Conservation (phyloP, 1,284 basidiomycete genomes). For the Trametes pubescens region DNA sequence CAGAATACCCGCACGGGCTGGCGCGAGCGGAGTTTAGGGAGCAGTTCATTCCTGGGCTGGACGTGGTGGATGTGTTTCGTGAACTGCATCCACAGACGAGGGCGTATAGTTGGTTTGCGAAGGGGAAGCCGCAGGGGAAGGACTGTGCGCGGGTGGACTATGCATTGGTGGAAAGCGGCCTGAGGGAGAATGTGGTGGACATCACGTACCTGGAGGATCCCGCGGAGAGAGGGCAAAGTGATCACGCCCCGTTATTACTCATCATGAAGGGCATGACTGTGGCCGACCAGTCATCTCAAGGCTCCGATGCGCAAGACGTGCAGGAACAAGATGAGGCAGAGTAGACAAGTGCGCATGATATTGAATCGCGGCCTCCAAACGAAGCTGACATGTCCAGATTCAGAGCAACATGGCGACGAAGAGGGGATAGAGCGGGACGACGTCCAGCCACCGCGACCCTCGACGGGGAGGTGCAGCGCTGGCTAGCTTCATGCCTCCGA, state of each 20-base stretch:
- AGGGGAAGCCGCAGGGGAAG: conserved; percentile 39
- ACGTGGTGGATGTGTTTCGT: conserved; percentile 38
- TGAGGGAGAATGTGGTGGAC: conserved; percentile 33
- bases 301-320: not conserved
- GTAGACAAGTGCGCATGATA: not conserved
- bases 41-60: conserved; percentile 34
- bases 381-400: conserved; percentile 5
- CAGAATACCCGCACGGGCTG: conserved; percentile 38
- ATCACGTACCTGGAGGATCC: conserved; percentile 36
- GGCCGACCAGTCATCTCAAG: not conserved
- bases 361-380: not conserved
- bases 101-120: conserved; percentile 41
- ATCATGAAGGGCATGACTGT: conserved; percentile 31
- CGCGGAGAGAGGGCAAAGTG: conserved; percentile 38
- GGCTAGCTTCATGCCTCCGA: conserved; percentile 25
- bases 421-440: conserved; percentile 10
- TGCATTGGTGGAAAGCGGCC: conserved; percentile 34
- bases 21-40: conserved; percentile 39
- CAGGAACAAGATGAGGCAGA: not conserved
- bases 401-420: conserved; percentile 24
- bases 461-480: conserved; percentile 3
- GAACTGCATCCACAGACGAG: conserved; percentile 30
- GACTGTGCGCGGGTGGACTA: conserved; percentile 41
- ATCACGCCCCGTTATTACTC: conserved; percentile 38
- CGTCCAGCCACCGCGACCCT: conserved; percentile 6